Percentiles rank a stretch among this genome's conserved stretches.
phyloP scores from a whole-genome alignment of 2,329 filamentous ascomycete species.

The Seiridium cupressi region DNA sequence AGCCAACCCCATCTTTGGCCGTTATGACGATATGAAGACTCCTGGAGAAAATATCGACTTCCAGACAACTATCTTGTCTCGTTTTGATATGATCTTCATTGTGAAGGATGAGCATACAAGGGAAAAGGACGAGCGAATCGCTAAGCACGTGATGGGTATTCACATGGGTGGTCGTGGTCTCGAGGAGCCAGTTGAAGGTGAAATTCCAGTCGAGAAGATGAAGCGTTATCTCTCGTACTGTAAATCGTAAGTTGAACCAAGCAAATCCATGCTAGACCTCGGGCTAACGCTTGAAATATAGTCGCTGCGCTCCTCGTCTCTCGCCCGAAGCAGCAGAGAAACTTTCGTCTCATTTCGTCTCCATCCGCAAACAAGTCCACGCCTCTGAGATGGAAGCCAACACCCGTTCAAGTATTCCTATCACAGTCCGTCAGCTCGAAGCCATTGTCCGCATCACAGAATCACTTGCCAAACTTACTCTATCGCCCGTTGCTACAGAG shows the following conservation, averaged over 20 bases:
- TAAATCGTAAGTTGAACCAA: conserved; percentile 68
- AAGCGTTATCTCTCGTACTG: conserved; percentile 96
- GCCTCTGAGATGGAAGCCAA: conserved; percentile 88
- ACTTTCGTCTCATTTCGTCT: conserved; percentile 94
- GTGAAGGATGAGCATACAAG: conserved; percentile 93
- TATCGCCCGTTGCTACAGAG: conserved; percentile 85
- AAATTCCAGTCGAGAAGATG: conserved; percentile 95
- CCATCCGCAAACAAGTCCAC: conserved; percentile 91
- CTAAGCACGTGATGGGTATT: conserved; percentile 94
- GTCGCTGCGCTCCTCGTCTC: conserved; percentile 87
- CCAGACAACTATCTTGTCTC: conserved; percentile 94
- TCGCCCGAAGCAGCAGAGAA: conserved; percentile 92
- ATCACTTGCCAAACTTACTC: conserved; percentile 85
- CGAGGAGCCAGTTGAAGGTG: conserved; percentile 80
- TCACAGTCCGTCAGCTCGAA: conserved; percentile 95
- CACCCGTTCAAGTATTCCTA: conserved; percentile 88
- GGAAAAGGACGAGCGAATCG: conserved; percentile 86
- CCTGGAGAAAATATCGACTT: conserved; percentile 99
- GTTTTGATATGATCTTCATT: conserved; percentile 99
- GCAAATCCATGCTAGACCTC: background rate
- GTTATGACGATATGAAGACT: conserved; percentile 96
- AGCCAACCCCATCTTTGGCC: conserved; percentile 95
- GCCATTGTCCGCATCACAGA: conserved; percentile 97
- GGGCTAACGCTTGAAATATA: conserved; percentile 37
- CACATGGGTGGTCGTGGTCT: conserved; percentile 87